phyloP scores from a whole-genome alignment of 2,329 filamentous ascomycete genomes.

The Aspergillus bombycis region DNA sequence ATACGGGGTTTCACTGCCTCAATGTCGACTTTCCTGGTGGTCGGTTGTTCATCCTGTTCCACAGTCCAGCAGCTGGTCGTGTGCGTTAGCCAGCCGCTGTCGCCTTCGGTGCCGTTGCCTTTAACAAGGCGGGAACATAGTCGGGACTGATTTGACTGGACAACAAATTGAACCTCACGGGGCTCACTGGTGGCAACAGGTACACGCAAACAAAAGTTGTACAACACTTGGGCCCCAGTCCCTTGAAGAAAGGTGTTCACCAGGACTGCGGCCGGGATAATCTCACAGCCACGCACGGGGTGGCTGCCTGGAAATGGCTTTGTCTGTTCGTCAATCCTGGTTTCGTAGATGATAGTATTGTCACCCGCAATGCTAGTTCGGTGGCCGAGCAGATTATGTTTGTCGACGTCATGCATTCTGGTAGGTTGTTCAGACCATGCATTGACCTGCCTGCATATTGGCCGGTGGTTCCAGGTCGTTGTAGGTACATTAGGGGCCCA shows the following conservation, averaged over 20 bases:
- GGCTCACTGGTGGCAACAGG: constrained; percentile 41
- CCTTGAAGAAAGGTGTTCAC: constrained; percentile 47
- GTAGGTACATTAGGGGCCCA: constrained; percentile 32
- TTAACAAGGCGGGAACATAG: constrained; percentile 38
- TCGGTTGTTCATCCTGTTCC: background rate
- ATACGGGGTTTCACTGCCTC: constrained; percentile 32
- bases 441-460: constrained; percentile 10
- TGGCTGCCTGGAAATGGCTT: constrained; percentile 49
- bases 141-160: constrained; percentile 30
- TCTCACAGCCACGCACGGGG: constrained; percentile 47
- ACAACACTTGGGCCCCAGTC: constrained; percentile 31
- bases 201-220: constrained; percentile 35
- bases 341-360: constrained; percentile 37
- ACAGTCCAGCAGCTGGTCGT: constrained; percentile 14
- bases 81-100: constrained; percentile 20
- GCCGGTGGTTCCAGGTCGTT: constrained; percentile 26
- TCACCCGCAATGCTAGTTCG: constrained; percentile 32
- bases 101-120: background rate
- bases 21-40: constrained; percentile 5
- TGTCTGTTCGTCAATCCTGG: constrained; percentile 38
- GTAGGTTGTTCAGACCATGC: constrained; percentile 10
- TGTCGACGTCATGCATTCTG: constrained; percentile 35
- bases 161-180: constrained; percentile 43
- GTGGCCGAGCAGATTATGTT: constrained; percentile 41
- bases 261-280: constrained; percentile 47